A percentile compares a stretch with the other conserved stretches of the same genome.
Conservation (phyloP, 139 green algal species). For the Coccomyxa sp. region DNA sequence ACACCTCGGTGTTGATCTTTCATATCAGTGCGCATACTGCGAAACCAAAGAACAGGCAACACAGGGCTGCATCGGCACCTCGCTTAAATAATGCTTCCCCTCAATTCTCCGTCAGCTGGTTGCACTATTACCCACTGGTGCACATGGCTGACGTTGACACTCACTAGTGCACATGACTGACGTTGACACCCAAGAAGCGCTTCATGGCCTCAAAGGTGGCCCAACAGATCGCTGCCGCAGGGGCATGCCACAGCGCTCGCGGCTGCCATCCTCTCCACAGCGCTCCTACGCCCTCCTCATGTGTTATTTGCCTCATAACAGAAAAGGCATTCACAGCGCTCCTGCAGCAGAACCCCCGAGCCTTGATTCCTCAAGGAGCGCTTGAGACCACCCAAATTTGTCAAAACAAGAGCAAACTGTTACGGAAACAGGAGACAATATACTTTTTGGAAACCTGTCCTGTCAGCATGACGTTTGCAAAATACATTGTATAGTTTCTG, state of each 20-base stretch:
- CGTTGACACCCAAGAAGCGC: slow-evolving; percentile 35
- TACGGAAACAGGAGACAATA: background rate
- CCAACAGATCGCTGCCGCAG: slow-evolving; percentile 92
- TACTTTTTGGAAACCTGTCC: no score
- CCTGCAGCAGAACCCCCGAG: background rate
- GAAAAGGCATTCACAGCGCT: background rate
- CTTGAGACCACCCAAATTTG: background rate
- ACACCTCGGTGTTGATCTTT: no score
- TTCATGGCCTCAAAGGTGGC: slow-evolving; percentile 93
- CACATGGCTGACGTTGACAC: background rate
- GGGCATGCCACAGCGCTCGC: slow-evolving; percentile 89
- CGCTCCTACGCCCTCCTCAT: slow-evolving; percentile 72
- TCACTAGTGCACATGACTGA: no score
- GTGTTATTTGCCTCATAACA: slow-evolving; percentile 61
- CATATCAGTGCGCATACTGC: no score
- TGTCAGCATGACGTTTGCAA: background rate
- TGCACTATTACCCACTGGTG: no score
- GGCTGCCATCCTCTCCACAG: slow-evolving; percentile 79
- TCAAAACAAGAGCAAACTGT: background rate
- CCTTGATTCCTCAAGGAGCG: no score
- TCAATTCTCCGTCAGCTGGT: no score
- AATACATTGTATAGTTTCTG: background rate
- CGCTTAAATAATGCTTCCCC: no score
- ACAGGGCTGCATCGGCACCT: no score
- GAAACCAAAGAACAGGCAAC: no score